These are phyloP conservation scores for Talaromyces ruber DNA, from an alignment of 495 filamentous ascomycete species.

Conservation along the genomic window DNA sequence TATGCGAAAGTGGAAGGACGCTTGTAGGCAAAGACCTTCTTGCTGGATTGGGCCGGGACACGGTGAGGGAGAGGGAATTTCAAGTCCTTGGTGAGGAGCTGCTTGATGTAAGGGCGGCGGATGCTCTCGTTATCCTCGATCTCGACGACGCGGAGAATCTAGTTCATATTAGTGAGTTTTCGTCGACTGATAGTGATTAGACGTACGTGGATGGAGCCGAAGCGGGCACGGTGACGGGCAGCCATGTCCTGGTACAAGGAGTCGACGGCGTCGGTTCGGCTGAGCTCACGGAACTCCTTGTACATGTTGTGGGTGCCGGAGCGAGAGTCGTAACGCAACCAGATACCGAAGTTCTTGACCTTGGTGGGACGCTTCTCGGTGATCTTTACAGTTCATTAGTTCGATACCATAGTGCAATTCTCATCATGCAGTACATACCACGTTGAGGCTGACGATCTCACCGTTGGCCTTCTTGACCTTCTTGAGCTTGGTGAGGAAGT, in stretches of 20 bases:
- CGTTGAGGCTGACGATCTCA: slow-evolving; percentile 95
- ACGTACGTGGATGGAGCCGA: slow-evolving; percentile 93
- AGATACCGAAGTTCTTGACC: slow-evolving; percentile 99
- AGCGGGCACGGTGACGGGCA: slow-evolving; percentile 93
- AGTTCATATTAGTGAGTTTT: slow-evolving; percentile 3
- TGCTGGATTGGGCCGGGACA: slow-evolving; percentile 63
- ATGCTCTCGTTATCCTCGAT: slow-evolving; percentile 85
- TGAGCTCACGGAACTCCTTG: slow-evolving; percentile 99
- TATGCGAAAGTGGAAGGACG: slow-evolving; percentile 84
- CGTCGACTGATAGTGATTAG: not conserved
- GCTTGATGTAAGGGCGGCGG: slow-evolving; percentile 97
- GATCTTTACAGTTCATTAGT: slow-evolving; percentile 51
- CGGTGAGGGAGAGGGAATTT: slow-evolving; percentile 99
- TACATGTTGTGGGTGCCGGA: slow-evolving; percentile 99
- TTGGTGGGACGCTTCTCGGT: slow-evolving; percentile 95
- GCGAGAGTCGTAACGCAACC: slow-evolving; percentile 99
- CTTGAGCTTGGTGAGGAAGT: slow-evolving; percentile 95
- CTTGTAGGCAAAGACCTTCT: slow-evolving; percentile 84
- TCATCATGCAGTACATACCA: slow-evolving; percentile 54
- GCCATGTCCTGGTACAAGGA: slow-evolving; percentile 99
- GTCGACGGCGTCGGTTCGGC: slow-evolving; percentile 88
- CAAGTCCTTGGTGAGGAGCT: slow-evolving; percentile 88
- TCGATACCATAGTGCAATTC: no score
- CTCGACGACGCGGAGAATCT: slow-evolving; percentile 98
- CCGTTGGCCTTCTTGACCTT: slow-evolving; percentile 99